A percentile compares a stretch with the other conserved stretches of the same genome.
Evolutionary conservation across 2,329 filamentous ascomycete species (phyloP).

Genomic region (Paraphaeosphaeria sporulosa): DNA sequence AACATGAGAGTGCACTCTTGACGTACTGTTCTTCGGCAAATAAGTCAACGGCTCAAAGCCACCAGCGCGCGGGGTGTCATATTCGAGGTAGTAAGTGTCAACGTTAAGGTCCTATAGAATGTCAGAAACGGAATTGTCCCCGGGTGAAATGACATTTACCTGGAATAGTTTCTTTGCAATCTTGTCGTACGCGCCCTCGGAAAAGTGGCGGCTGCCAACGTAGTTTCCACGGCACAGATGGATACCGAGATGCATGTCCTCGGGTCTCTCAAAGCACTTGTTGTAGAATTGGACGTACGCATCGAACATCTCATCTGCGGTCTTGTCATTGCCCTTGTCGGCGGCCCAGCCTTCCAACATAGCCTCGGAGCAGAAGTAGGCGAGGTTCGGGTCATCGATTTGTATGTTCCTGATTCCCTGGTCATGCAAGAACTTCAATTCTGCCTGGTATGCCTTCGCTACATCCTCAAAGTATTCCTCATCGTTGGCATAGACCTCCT

Average conservation of each 20-base stretch:
- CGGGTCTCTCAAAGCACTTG: constrained; percentile 68
- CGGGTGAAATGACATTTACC: constrained; percentile 22
- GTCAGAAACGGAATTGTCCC: constrained; percentile 5
- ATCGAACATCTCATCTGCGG: constrained; percentile 74
- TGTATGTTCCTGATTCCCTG: constrained; percentile 58
- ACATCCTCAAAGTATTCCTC: constrained; percentile 58
- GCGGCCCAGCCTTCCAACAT: constrained; percentile 55
- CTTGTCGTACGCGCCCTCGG: constrained; percentile 56
- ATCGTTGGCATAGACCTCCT: constrained; percentile 55
- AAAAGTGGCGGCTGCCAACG: constrained; percentile 56
- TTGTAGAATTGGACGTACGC: constrained; percentile 82
- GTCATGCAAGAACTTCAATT: constrained; percentile 55
- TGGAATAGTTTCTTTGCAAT: constrained; percentile 55
- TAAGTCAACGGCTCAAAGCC: constrained; percentile 57
- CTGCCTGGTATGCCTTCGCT: constrained; percentile 56
- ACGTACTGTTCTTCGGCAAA: constrained; percentile 51
- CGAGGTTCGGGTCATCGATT: constrained; percentile 59
- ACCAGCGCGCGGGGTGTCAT: constrained; percentile 58
- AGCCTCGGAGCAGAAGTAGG: constrained; percentile 50
- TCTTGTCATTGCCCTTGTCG: constrained; percentile 72
- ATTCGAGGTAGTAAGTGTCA: constrained; percentile 53
- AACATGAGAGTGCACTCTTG: neutral
- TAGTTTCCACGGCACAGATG: constrained; percentile 71
- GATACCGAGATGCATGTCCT: constrained; percentile 78
- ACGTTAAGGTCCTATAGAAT: constrained; percentile 45